Evolutionary conservation across 2,329 filamentous ascomycete species (phyloP), one percentile per base, ranked within the genome.

Genomic region (Colletotrichum sp.): DNA sequence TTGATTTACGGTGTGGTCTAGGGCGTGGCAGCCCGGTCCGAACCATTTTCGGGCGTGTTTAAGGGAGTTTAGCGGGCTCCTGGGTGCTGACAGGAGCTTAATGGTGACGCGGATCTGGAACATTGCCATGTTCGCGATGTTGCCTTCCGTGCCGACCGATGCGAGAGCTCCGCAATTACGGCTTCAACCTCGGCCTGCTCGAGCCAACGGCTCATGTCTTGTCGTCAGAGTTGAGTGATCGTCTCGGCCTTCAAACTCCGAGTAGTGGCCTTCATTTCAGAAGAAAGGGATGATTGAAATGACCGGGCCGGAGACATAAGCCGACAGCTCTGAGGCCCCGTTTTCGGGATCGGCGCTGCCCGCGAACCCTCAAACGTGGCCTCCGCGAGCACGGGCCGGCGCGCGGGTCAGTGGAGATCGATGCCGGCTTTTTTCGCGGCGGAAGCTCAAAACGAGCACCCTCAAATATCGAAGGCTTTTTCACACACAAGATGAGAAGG

Each of bases 401-500:
- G 22, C 2, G 4, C 7, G 22, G 27, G 55, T 27, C 3, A 27
- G 1, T 0, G 11, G n/a, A 1, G 6, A 49, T 3, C 4, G n/a
- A 49, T 8, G 44, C n/a, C 44, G 39, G 36, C 15, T 36, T 16
- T 36, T 36, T 5, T 32, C 32, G 9, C 32, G 8, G 2, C 29
- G 29, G 29, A 29, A 29, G 7, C 7, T 8, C 8, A 29, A 29
- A 29, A 8, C 7, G 3, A 29, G 29, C 29, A 29, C 2, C 29
- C 29, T 29, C 29, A 8, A 29, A 8, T 29, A 8, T 29, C 29
- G 7, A 29, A 29, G 29, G 29, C 29, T 29, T 29, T 29, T 6
- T 29, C 29, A 29, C 29, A 29, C 29, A 29, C 6, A 29, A 29
- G 29, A 29, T 29, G 29, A 29, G 29, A 29, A 29, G 29, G 29